These are phyloP conservation scores for Lotmaria passim DNA, from an alignment of 208 protist species.

Conservation along the genomic window DNA sequence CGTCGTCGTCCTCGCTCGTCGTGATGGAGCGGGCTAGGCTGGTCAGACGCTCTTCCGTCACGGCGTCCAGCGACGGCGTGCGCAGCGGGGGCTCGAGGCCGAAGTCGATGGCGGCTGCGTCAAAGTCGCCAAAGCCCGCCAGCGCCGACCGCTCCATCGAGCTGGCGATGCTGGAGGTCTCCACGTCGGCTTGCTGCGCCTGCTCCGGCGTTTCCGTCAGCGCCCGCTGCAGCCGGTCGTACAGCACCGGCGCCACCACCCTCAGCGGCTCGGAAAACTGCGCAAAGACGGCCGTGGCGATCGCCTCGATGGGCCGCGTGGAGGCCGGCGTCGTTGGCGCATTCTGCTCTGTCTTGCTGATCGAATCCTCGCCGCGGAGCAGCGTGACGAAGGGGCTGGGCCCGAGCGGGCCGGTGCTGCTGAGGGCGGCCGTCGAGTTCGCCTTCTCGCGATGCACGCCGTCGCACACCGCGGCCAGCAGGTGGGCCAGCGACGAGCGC, in stretches of 20 bases:
- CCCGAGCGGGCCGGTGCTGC: background rate
- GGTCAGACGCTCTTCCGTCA: constrained; percentile 24
- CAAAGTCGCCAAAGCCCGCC: constrained; percentile 25
- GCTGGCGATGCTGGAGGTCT: constrained; percentile 75
- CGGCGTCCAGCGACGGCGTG: constrained; percentile 12
- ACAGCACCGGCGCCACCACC: constrained; percentile 35
- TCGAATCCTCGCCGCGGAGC: constrained; percentile 34
- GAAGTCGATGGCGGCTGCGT: constrained; percentile 52
- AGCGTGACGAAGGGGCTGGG: constrained; percentile 32
- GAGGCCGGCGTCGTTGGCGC: constrained; percentile 1
- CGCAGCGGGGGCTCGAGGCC: constrained; percentile 42
- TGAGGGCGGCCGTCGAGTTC: background rate
- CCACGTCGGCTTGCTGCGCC: constrained; percentile 57
- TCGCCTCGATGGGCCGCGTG: constrained; percentile 27
- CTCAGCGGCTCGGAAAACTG: constrained; percentile 39
- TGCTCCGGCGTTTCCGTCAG: constrained; percentile 73
- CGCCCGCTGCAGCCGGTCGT: constrained; percentile 36
- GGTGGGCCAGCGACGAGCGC: constrained; percentile 46
- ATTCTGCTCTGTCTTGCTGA: constrained; percentile 29
- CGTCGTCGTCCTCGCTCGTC: constrained; percentile 11
- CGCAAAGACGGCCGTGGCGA: constrained; percentile 34
- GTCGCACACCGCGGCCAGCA: constrained; percentile 53
- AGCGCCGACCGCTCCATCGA: constrained; percentile 51
- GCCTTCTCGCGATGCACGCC: constrained; percentile 60
- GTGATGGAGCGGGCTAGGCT: constrained; percentile 14